A percentile compares a stretch with the other conserved stretches of the same genome.
Evolutionary conservation across 2,329 filamentous ascomycete species (phyloP).

Genomic region (Volutella citrinella): DNA sequence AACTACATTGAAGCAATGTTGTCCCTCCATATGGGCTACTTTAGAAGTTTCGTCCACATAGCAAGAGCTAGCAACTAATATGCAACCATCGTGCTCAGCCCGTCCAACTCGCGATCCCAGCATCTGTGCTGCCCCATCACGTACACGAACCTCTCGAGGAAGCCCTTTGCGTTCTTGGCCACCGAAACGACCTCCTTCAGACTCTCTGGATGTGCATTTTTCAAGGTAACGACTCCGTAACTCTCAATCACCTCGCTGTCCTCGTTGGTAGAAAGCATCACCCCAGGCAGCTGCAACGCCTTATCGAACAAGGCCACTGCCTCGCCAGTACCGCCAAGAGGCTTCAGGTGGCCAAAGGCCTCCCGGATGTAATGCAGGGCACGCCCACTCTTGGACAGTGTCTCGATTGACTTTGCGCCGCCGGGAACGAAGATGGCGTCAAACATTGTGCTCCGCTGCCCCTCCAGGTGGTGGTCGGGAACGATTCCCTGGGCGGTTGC

Average conservation of each 20-base stretch:
- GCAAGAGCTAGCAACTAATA: too few species aligned
- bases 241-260: constrained; percentile 54
- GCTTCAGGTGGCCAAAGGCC: constrained; percentile 78
- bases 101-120: constrained; percentile 71
- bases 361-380: constrained; percentile 76
- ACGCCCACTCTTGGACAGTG: constrained; percentile 66
- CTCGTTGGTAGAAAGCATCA: constrained; percentile 36
- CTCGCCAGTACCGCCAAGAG: constrained; percentile 73
- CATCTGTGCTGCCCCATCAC: constrained; percentile 70
- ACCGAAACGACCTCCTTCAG: constrained; percentile 62
- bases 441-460: constrained; percentile 76
- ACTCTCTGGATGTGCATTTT: constrained; percentile 48
- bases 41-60: too few species aligned
- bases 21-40: too few species aligned
- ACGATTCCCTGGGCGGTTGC: constrained; percentile 51
- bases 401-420: constrained; percentile 60
- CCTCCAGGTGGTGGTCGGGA: constrained; percentile 77
- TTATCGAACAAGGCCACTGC: constrained; percentile 60
- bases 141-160: constrained; percentile 68
- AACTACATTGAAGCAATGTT: too few species aligned
- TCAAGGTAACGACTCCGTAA: constrained; percentile 75
- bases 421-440: constrained; percentile 77
- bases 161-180: constrained; percentile 64
- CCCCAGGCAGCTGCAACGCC: constrained; percentile 41
- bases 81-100: too few species aligned